Evolutionary conservation across 73 alveolate species (phyloP), one percentile per base, ranked within the genome.

Genomic region (Blepharisma stoltei): DNA sequence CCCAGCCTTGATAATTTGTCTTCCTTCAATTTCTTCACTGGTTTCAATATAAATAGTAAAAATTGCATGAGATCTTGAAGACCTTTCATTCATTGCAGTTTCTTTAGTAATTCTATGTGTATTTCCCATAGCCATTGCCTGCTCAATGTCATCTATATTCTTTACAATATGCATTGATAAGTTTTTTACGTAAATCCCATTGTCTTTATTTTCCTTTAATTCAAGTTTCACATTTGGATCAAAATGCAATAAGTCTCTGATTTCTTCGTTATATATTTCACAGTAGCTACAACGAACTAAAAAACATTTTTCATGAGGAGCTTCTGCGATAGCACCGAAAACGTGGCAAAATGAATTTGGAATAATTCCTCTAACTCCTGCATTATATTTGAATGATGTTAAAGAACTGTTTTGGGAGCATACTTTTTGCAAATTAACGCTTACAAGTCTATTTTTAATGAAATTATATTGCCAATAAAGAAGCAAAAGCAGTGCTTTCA

Each of bases 201-300:
- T 90, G 67, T 95, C 84, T 38, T 95, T 90, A 69, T 91, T 92
- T 60, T 95, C 98, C 81, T 94, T 94, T 48, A 95, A 78, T n/a
- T 89, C 96, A 54, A 94, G 81, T 69, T 87, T 86, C 38, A 81
- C 91, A 38, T 84, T 70, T 43, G 65, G 77, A 49, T 85, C 83
- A 65, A 85, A 86, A 44, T 92, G 90, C 65, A 95, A 87, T 54
- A 95, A 78, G 86, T 95, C 99, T 65, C 93, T 87, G 23, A 95
- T 90, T 81, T 92, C 97, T 86, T 96, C 99, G 71, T 96, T 96
- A 83, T 96, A 96, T 43, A 96, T 96, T 81, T 96, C 99, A 27
- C 94, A 90, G 84, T 88, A 96, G 32, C 98, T 90, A 71, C 98
- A 94, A 52, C 98, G 47, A 6, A 96, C 96, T 75, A 96, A 87